These are phyloP conservation scores for Epichloe coenophiala DNA, from an alignment of 2,329 filamentous ascomycete genomes.

Conservation along the genomic window DNA sequence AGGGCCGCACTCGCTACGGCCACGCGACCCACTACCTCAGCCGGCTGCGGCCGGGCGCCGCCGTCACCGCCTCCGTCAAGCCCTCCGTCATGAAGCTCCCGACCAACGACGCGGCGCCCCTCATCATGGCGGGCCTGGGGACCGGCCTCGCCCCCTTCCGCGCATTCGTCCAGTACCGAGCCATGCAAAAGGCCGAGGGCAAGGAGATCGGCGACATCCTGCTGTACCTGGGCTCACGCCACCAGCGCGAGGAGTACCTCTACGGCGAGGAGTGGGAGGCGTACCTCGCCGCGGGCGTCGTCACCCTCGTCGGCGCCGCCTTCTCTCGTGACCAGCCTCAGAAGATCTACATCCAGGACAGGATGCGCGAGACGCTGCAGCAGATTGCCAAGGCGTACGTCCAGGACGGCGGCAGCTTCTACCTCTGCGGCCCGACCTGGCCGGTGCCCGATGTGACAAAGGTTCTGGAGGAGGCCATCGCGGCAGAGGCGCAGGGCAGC, in stretches of 20 bases:
- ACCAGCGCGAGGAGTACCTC: slow-evolving; percentile 96
- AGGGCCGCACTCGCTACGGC: slow-evolving; percentile 78
- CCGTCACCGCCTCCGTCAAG: slow-evolving; percentile 88
- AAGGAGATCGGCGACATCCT: slow-evolving; percentile 89
- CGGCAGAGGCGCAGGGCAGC: slow-evolving; percentile 52
- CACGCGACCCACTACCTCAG: slow-evolving; percentile 88
- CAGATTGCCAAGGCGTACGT: slow-evolving; percentile 83
- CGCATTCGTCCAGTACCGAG: slow-evolving; percentile 94
- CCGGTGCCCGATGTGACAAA: slow-evolving; percentile 92
- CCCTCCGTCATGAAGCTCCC: slow-evolving; percentile 99
- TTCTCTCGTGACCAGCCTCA: slow-evolving; percentile 94
- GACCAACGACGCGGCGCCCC: slow-evolving; percentile 67
- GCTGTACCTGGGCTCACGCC: slow-evolving; percentile 90
- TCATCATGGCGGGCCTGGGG: slow-evolving; percentile 98
- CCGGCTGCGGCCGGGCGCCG: slow-evolving; percentile 56
- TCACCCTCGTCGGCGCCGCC: slow-evolving; percentile 82
- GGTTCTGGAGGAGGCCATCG: slow-evolving; percentile 87
- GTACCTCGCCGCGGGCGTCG: slow-evolving; percentile 87
- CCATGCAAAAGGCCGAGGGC: slow-evolving; percentile 89
- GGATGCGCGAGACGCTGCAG: slow-evolving; percentile 77
- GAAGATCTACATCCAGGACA: slow-evolving; percentile 99
- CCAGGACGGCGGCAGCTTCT: slow-evolving; percentile 79
- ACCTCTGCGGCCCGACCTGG: slow-evolving; percentile 96
- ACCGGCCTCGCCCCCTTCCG: slow-evolving; percentile 98
- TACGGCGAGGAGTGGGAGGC: slow-evolving; percentile 99